Conservation (phyloP, 2,329 filamentous ascomycete genomes). For the Taxawa tesnikishii region DNA sequence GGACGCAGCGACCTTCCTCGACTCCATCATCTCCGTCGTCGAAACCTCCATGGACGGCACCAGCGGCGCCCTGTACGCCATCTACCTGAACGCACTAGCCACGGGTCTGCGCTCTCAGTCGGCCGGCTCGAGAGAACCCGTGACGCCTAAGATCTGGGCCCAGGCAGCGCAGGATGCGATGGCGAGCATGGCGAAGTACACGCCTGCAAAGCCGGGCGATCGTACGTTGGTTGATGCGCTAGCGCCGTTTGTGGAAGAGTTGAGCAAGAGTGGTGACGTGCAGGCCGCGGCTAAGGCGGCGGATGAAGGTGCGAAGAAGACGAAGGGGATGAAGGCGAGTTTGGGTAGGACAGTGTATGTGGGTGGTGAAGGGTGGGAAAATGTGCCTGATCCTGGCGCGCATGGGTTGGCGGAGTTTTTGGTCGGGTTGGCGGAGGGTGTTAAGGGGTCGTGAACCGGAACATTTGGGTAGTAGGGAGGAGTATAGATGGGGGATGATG, state of each 20-base stretch:
- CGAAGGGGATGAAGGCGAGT: constrained; percentile 85
- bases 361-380: constrained; percentile 59
- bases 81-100: constrained; percentile 79
- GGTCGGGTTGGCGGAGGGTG: constrained; percentile 51
- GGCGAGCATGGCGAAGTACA: constrained; percentile 65
- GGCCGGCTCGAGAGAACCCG: constrained; percentile 19
- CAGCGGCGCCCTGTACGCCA: constrained; percentile 67
- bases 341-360: constrained; percentile 77
- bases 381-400: constrained; percentile 63
- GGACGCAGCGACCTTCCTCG: constrained; percentile 48
- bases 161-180: constrained; percentile 60
- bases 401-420: constrained; percentile 79
- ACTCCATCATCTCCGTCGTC: constrained; percentile 49
- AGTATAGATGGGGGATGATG: no score
- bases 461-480: neutral
- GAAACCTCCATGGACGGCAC: constrained; percentile 65
- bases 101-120: constrained; percentile 50
- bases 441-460: constrained; percentile 19
- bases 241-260: constrained; percentile 68
- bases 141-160: constrained; percentile 42
- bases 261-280: constrained; percentile 53
- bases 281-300: constrained; percentile 65
- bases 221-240: constrained; percentile 84
- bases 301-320: constrained; percentile 63
- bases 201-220: constrained; percentile 79